A percentile compares a stretch with the other conserved stretches of the same genome.
Conservation (phyloP, 495 filamentous ascomycete species). For the Extremus antarcticus region DNA sequence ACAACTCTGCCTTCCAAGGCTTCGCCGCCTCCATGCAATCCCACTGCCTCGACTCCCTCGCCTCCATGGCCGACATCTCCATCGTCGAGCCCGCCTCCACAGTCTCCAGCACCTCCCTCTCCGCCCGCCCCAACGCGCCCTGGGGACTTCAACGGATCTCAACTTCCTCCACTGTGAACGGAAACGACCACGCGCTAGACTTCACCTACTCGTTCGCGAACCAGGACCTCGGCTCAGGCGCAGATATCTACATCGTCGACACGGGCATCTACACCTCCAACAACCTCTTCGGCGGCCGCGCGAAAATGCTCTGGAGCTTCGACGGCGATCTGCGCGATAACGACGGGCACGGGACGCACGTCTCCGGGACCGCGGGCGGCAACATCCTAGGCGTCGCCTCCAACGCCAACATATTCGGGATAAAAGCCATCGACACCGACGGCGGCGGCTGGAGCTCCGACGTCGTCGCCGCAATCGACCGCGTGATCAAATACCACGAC, state of each 20-base stretch:
- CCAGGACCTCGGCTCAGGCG: slow-evolving; percentile 31
- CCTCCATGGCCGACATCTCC: slow-evolving; percentile 31
- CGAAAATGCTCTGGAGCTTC: slow-evolving; percentile 30
- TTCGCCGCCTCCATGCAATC: slow-evolving; percentile 32
- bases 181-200: slow-evolving; percentile 19
- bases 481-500: slow-evolving; percentile 28
- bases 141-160: slow-evolving; percentile 44
- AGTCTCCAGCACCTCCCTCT: slow-evolving; percentile 9
- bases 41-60: slow-evolving; percentile 30
- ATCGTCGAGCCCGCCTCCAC: slow-evolving; percentile 28
- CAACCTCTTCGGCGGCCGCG: slow-evolving; percentile 37
- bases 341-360: slow-evolving; percentile 39
- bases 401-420: slow-evolving; percentile 32
- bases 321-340: slow-evolving; percentile 28
- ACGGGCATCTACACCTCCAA: slow-evolving; percentile 38
- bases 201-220: slow-evolving; percentile 36
- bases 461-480: slow-evolving; percentile 32
- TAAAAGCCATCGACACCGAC: slow-evolving; percentile 31
- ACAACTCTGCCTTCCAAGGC: slow-evolving; percentile 38
- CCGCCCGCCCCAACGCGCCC: slow-evolving; percentile 26
- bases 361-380: slow-evolving; percentile 32
- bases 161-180: slow-evolving; percentile 23
- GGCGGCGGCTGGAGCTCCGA: slow-evolving; percentile 28
- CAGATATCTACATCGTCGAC: slow-evolving; percentile 43
- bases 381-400: slow-evolving; percentile 30